These are phyloP conservation scores for Sanghuangporus weigelae DNA, from an alignment of 1,284 basidiomycete species.

Conservation along the genomic window DNA sequence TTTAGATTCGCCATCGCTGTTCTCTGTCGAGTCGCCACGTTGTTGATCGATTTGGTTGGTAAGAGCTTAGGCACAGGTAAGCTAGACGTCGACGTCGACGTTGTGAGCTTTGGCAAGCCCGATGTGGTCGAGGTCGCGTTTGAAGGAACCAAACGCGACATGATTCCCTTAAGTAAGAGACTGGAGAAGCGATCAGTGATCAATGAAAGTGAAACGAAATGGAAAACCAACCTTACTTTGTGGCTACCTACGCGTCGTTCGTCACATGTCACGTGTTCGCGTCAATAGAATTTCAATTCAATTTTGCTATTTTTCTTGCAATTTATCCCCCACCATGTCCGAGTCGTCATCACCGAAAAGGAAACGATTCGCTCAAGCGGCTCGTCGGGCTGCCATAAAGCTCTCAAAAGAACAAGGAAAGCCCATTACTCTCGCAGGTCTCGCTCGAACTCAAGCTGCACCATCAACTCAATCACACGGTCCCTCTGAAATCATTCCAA, in stretches of 20 bases:
- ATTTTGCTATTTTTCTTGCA: not conserved
- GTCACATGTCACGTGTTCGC: not conserved
- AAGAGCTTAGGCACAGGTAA: not conserved
- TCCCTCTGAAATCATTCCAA: slow-evolving; percentile 45
- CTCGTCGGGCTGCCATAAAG: slow-evolving; percentile 4
- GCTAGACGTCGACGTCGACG: slow-evolving; percentile 9
- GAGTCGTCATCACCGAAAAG: not conserved
- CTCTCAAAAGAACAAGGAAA: slow-evolving; percentile 2
- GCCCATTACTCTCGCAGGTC: not conserved
- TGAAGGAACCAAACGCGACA: slow-evolving; percentile 15
- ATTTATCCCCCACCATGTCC: not conserved
- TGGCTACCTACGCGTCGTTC: not conserved
- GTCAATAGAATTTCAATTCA: not conserved
- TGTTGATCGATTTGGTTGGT: not conserved
- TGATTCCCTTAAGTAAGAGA: not conserved
- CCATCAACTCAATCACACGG: not conserved
- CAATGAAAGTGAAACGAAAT: not conserved
- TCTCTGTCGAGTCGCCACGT: slow-evolving; percentile 9
- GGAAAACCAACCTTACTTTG: not conserved
- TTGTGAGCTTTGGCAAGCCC: slow-evolving; percentile 2
- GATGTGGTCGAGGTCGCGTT: not conserved
- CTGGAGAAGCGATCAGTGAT: not conserved
- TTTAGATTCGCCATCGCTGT: slow-evolving; percentile 3
- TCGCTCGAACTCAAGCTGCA: not conserved
- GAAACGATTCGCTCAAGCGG: not conserved